phyloP scores from a whole-genome alignment of 1,139 yeast species.

The Kurtzmaniella natalensis region DNA sequence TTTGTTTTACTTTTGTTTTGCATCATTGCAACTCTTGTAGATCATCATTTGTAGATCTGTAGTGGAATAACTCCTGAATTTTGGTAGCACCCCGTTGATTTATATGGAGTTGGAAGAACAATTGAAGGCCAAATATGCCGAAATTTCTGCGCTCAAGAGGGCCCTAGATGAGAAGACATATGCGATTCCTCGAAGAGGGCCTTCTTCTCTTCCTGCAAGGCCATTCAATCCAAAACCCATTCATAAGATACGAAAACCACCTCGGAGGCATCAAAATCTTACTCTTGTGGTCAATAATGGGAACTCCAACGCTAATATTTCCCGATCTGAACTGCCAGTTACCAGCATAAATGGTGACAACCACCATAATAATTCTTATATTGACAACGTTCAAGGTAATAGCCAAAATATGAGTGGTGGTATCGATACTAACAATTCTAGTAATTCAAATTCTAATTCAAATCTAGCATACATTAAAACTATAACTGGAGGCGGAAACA shows the following conservation, averaged over 20 bases:
- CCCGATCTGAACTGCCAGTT: too few relatives aligned
- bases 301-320: background rate
- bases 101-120: too few relatives aligned
- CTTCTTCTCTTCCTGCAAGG: conserved; percentile 5
- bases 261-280: conserved; percentile 2
- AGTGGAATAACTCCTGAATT: too few relatives aligned
- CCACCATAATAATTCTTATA: too few relatives aligned
- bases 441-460: background rate
- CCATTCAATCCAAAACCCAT: background rate
- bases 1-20: too few relatives aligned
- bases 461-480: conserved; percentile 1
- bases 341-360: background rate
- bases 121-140: conserved; percentile 27
- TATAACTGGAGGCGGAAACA: conserved; percentile 1
- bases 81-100: too few relatives aligned
- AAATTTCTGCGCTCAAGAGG: conserved; percentile 29
- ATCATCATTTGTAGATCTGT: too few relatives aligned
- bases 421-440: too few relatives aligned
- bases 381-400: too few relatives aligned
- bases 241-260: background rate
- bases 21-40: too few relatives aligned
- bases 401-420: background rate
- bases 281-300: conserved; percentile 8
- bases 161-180: conserved; percentile 20
- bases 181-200: conserved; percentile 8